These are phyloP conservation scores for Apiospora arundinis DNA, from an alignment of 2,329 filamentous ascomycete species.

Conservation along the genomic window DNA sequence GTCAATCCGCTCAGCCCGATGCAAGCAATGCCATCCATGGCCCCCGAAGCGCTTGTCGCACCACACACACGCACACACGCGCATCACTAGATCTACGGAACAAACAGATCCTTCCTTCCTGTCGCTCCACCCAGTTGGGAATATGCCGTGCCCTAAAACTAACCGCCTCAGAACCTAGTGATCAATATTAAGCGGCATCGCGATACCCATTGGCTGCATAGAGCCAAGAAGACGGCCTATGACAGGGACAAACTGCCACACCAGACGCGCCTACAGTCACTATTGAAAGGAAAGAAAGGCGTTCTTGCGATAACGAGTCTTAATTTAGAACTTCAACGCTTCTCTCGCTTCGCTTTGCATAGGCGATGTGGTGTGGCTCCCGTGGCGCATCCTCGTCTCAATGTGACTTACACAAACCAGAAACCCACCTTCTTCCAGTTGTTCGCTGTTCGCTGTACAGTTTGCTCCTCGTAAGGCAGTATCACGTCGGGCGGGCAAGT, in stretches of 20 bases:
- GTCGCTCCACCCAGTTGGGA: not conserved
- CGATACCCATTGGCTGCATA: constrained; percentile 5
- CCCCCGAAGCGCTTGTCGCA: constrained; percentile 15
- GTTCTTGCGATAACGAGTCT: not conserved
- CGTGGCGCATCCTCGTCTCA: constrained; percentile 15
- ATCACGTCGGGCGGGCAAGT: not conserved
- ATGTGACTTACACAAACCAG: constrained; percentile 8
- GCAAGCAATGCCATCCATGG: constrained; percentile 1
- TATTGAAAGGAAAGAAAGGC: constrained; percentile 8
- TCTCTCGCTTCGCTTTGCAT: constrained; percentile 10
- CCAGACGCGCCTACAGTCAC: constrained; percentile 12
- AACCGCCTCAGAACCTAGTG: constrained; percentile 18
- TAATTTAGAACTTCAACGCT: constrained; percentile 17
- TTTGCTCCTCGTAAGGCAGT: not conserved
- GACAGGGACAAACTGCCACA: constrained; percentile 1
- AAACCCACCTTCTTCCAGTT: not conserved
- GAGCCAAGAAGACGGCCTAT: constrained; percentile 13
- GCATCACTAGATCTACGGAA: constrained; percentile 5
- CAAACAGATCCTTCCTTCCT: constrained; percentile 1
- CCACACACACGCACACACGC: not conserved
- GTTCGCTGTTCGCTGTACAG: not conserved
- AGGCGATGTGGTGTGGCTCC: constrained; percentile 12
- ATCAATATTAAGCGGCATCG: constrained; percentile 18
- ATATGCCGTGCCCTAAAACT: not conserved
- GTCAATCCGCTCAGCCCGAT: not conserved